phyloP scores from a whole-genome alignment of 1,284 basidiomycete genomes.

The Microbotryum violaceum region DNA sequence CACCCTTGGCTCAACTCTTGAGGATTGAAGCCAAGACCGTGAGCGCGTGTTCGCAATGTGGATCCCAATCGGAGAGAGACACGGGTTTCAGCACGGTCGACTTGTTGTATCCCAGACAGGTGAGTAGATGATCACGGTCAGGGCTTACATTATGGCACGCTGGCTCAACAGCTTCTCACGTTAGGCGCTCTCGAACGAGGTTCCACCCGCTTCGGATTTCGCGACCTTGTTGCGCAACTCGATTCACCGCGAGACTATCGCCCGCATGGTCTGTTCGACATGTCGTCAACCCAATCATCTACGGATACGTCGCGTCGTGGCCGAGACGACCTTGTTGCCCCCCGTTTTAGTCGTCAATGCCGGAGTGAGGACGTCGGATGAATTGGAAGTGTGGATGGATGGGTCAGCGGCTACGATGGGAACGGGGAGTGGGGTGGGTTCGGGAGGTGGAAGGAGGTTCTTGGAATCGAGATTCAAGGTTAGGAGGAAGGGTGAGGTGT shows the following conservation, averaged over 20 bases:
- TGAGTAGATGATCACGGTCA: conserved; percentile 37
- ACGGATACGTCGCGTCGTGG: conserved; percentile 62
- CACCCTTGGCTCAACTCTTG: conserved; percentile 63
- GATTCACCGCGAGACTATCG: conserved; percentile 67
- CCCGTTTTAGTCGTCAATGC: conserved; percentile 84
- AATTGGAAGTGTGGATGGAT: conserved; percentile 69
- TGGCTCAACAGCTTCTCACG: not conserved
- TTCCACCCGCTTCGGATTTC: conserved; percentile 53
- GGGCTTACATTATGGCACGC: too few relatives aligned
- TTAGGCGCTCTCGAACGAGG: conserved; percentile 50
- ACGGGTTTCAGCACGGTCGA: conserved; percentile 76
- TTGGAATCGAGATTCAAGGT: conserved; percentile 38
- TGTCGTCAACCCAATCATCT: conserved; percentile 73
- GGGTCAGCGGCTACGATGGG: conserved; percentile 22
- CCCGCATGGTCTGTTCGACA: conserved; percentile 74
- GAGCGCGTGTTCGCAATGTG: conserved; percentile 69
- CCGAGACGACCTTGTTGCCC: conserved; percentile 52
- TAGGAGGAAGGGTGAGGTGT: conserved; percentile 25
- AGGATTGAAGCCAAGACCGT: conserved; percentile 67
- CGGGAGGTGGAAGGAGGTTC: conserved; percentile 29
- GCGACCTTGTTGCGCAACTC: conserved; percentile 65
- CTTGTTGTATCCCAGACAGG: conserved; percentile 75
- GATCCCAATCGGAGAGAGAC: conserved; percentile 60
- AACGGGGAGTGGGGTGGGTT: not conserved
- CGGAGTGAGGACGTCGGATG: conserved; percentile 67